These are phyloP conservation scores for Saussurea involucrata DNA, from an alignment of 129 eudicot species.

Conservation along the genomic window DNA sequence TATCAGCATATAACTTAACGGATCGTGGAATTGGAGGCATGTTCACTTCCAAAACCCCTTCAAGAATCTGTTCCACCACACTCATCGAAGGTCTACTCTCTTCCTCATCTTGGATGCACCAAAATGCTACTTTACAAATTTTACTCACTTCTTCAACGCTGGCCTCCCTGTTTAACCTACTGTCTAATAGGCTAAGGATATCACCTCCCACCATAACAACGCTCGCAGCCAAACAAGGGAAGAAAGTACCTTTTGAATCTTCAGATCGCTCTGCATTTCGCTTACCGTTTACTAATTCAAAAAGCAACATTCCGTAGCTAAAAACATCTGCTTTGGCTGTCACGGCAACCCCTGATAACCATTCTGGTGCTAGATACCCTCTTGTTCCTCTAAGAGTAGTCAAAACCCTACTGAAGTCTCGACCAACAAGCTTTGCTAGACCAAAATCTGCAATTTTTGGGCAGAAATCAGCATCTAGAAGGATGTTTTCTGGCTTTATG, in stretches of 20 bases:
- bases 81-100: conserved; percentile 61
- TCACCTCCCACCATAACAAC: conserved; percentile 48
- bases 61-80: conserved; percentile 63
- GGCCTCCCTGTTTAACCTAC: conserved; percentile 42
- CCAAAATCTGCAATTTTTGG: conserved; percentile 74
- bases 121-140: conserved; percentile 61
- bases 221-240: conserved; percentile 49
- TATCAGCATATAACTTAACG: conserved; percentile 29
- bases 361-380: conserved; percentile 75
- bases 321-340: conserved; percentile 75
- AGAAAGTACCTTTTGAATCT: conserved; percentile 34
- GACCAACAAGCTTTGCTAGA: conserved; percentile 64
- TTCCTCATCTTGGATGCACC: conserved; percentile 78
- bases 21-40: conserved; percentile 58
- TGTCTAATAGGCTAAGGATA: conserved; percentile 53
- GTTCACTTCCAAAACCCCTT: conserved; percentile 56
- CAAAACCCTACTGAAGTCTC: conserved; percentile 70
- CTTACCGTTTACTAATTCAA: conserved; percentile 60
- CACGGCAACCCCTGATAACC: conserved; percentile 65
- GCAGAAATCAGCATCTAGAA: conserved; percentile 44
- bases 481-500: conserved; percentile 76
- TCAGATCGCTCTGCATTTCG: conserved; percentile 34
- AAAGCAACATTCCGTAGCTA: conserved; percentile 81
- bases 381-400: conserved; percentile 69
- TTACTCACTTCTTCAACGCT: conserved; percentile 45